Base-by-base conservation (phyloP, 495 filamentous ascomycete genomes). In the Penicillium dipodomyicola region DNA sequence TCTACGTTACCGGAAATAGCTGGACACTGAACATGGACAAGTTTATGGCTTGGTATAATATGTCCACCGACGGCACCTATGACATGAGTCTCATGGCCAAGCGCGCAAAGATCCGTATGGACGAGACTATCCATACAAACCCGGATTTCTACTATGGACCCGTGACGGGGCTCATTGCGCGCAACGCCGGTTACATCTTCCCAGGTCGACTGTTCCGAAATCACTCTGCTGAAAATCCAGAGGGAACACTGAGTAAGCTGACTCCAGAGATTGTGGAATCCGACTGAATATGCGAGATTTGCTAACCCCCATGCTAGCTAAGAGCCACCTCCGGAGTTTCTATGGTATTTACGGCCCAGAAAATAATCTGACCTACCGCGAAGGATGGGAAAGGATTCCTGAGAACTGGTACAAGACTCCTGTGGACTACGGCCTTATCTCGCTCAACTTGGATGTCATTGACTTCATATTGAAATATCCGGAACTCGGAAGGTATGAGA, bases 351-450 rank as follows among this genome's bases (percentile, higher is more conserved):
- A 74, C 5, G 74, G 73, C 12, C 54, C 68, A 1, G 64, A 69
- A 12, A 72, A 70, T n/a, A 65, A 67, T 30, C 62, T 81, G 25
- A 69, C 58, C 0, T 80, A 77, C 57, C 72, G 59, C 3, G 65
- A 74, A 35, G 81, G 81, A 15, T 71, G 79, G 61, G 81, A 84
- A 50, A 64, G 69, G 17, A 82, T 83, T 39, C 84, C 84, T 0
- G 72, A 82, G 27, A 87, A 86, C 58, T 86, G 81, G 82, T 85
- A 85, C 67, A 79, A 77, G 45, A 75, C 80, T 4, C 65, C 73
- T 19, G 54, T 69, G 0, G 76, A 77, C 49, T 71, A 75, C 46
- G 69, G 67, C 7, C 57, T 70, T 2, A 37, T 73, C n/a, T 56
- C 63, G 6, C 58, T 75, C 8, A 76, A 79, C 33, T 32, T 73